phyloP scores from a whole-genome alignment of 176 grass and related monocot species.

The Oryza punctata region DNA sequence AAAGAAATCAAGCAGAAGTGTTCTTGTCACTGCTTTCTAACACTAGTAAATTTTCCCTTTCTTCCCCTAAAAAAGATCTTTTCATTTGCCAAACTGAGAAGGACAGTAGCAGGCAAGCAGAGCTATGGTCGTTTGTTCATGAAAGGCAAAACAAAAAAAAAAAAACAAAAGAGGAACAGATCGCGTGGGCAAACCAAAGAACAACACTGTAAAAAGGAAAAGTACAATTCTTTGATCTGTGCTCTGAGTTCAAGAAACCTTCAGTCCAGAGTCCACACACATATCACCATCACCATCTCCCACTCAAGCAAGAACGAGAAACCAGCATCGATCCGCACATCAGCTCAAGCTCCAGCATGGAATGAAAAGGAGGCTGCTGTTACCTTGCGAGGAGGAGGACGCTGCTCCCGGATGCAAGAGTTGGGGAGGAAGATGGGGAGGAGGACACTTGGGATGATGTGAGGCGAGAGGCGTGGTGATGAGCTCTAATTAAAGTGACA shows the following conservation, averaged over 20 bases:
- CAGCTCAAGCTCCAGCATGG: not conserved
- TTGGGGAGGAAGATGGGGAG: not conserved
- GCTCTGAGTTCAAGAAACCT: not conserved
- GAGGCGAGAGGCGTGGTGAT: conserved; percentile 21
- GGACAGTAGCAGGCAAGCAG: not conserved
- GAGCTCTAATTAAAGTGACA: conserved; percentile 45
- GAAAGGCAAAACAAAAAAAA: not conserved
- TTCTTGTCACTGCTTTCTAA: not conserved
- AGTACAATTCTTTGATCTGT: not conserved
- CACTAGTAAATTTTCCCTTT: not conserved
- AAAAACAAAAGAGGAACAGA: not conserved
- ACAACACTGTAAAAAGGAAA: not conserved
- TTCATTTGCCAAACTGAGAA: not conserved
- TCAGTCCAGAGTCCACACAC: not conserved
- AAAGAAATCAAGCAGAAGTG: not conserved
- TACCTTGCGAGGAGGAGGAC: conserved; percentile 36
- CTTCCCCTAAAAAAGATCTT: not conserved
- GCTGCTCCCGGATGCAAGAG: not conserved
- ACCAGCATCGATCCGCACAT: not conserved
- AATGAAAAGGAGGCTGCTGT: not conserved
- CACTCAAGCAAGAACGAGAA: not conserved
- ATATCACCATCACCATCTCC: not conserved
- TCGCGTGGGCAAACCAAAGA: not conserved
- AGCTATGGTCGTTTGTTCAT: not conserved
- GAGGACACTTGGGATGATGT: conserved; percentile 29